A percentile compares a stretch with the other conserved stretches of the same genome.
These are phyloP conservation scores for Trichophyton benhamiae DNA, from an alignment of 2,329 filamentous ascomycete genomes.

Conservation along the genomic window DNA sequence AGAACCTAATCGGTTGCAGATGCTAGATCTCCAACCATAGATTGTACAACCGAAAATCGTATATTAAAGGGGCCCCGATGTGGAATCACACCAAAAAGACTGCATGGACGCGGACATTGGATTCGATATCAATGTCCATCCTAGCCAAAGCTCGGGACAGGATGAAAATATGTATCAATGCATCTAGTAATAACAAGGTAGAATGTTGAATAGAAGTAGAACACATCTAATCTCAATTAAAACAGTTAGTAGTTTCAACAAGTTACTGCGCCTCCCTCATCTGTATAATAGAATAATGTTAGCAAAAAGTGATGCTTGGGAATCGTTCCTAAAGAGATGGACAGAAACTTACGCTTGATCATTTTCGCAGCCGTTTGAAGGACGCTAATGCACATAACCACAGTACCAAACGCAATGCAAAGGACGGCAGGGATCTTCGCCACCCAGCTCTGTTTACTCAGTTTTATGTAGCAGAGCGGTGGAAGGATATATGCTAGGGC, in stretches of 20 bases:
- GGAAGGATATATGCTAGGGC: slow-evolving; percentile 91
- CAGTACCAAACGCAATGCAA: slow-evolving; percentile 64
- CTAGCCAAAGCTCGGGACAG: neutral
- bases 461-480: slow-evolving; percentile 86
- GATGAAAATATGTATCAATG: neutral
- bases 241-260: slow-evolving; percentile 15
- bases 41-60: neutral
- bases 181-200: slow-evolving; percentile 4
- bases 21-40: neutral
- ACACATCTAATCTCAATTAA: neutral
- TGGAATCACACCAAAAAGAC: neutral
- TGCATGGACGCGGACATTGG: neutral
- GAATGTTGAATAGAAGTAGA: neutral
- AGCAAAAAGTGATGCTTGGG: neutral
- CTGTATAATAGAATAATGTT: slow-evolving; percentile 14
- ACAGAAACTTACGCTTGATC: slow-evolving; percentile 27
- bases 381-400: slow-evolving; percentile 71
- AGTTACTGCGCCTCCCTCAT: slow-evolving; percentile 24
- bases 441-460: slow-evolving; percentile 64
- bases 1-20: neutral
- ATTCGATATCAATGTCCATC: neutral
- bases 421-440: slow-evolving; percentile 58
- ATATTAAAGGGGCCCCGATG: neutral
- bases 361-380: slow-evolving; percentile 62
- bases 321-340: neutral